A percentile compares a stretch with the other conserved stretches of the same genome.
Conservation (phyloP, 805 yeast species). For the Candida succiphila region DNA sequence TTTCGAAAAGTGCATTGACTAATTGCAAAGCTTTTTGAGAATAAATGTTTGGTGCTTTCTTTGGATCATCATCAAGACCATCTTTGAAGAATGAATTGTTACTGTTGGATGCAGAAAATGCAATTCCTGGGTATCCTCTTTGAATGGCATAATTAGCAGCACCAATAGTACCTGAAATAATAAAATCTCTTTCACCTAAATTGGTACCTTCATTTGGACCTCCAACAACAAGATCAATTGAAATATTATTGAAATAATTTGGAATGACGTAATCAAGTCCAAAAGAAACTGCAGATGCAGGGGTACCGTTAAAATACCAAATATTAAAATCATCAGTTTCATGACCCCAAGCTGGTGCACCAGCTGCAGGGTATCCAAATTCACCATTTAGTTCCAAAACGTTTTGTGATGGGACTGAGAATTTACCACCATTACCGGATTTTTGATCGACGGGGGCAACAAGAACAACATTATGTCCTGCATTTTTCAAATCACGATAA, state of each 20-base stretch:
- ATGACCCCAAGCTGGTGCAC: conserved; percentile 42
- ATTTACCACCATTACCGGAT: conserved; percentile 43
- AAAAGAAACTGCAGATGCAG: conserved; percentile 37
- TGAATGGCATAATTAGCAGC: conserved; percentile 35
- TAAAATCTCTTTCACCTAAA: conserved; percentile 26
- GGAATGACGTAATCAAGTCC: conserved; percentile 35
- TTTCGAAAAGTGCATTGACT: conserved; percentile 24
- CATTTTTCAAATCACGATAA: conserved; percentile 30
- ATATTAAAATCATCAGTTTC: conserved; percentile 27
- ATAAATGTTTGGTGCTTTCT: conserved; percentile 30
- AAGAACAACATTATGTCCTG: conserved; percentile 34
- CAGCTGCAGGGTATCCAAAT: conserved; percentile 32
- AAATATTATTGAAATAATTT: conserved; percentile 26
- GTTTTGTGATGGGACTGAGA: conserved; percentile 27
- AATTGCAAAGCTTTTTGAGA: conserved; percentile 27
- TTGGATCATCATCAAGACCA: conserved; percentile 26
- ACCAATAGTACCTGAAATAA: conserved; percentile 39
- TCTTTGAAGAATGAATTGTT: conserved; percentile 39
- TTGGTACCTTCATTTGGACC: conserved; percentile 43
- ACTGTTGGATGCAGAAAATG: conserved; percentile 36
- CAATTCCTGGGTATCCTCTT: conserved; percentile 35
- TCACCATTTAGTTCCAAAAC: conserved; percentile 33
- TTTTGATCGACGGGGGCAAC: conserved; percentile 39
- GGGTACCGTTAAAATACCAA: conserved; percentile 46
- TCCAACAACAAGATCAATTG: conserved; percentile 34